A percentile compares a stretch with the other conserved stretches of the same genome.
Evolutionary conservation across 176 grass and related monocot genomes (phyloP).

Genomic region (Oryza meridionalis): DNA sequence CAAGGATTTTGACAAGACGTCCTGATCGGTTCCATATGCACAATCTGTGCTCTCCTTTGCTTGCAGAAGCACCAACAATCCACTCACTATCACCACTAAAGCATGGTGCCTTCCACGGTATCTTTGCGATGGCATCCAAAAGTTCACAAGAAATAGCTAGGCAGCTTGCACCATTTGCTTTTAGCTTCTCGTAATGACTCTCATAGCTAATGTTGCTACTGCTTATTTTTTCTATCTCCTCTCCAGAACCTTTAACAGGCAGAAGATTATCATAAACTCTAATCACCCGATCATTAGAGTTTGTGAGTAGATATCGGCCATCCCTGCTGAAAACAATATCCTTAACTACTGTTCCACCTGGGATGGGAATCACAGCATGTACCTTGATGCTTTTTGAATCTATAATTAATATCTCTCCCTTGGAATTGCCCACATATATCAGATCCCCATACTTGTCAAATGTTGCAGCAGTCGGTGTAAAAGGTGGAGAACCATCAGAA

Average conservation of each 20-base stretch:
- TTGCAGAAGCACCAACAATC: conserved; percentile 96
- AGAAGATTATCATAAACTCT: conserved; percentile 87
- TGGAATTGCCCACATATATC: conserved; percentile 95
- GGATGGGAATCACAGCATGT: conserved; percentile 72
- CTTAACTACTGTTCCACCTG: conserved; percentile 85
- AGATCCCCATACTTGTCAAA: conserved; percentile 89
- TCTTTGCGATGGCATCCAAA: conserved; percentile 85
- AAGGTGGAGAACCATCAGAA: conserved; percentile 85
- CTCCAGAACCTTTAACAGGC: conserved; percentile 62
- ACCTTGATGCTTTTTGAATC: conserved; percentile 74
- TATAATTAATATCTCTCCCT: conserved; percentile 92
- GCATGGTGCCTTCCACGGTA: conserved; percentile 97
- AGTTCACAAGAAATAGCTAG: conserved; percentile 83
- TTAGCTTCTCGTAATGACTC: conserved; percentile 65
- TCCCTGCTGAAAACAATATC: conserved; percentile 93
- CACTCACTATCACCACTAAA: conserved; percentile 98
- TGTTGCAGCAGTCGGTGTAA: conserved; percentile 92
- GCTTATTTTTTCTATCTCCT: conserved; percentile 64
- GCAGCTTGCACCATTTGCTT: conserved; percentile 69
- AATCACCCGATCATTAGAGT: conserved; percentile 97
- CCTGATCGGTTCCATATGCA: conserved; percentile 91
- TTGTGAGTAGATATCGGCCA: conserved; percentile 86
- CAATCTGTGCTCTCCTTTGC: conserved; percentile 95
- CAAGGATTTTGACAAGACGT: conserved; percentile 93
- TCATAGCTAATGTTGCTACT: conserved; percentile 42